A percentile compares a stretch with the other conserved stretches of the same genome.
Evolutionary conservation across 139 green algal species (phyloP).

Genomic region (Chlamydomonas asymmetrica): DNA sequence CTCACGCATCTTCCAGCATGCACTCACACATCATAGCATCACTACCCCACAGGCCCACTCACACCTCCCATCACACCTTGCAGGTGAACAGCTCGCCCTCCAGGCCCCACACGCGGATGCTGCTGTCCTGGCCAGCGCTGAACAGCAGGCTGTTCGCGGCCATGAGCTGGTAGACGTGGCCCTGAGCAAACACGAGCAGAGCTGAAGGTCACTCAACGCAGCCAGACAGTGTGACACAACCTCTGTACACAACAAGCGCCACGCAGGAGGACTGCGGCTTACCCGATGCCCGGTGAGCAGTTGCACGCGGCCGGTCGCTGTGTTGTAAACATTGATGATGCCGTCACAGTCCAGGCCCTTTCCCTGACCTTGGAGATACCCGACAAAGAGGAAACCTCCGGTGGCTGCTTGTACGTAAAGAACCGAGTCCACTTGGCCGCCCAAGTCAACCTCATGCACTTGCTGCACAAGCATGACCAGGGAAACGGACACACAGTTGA

Average conservation of each 20-base stretch:
- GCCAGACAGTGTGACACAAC: too few relatives aligned
- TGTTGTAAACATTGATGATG: constrained; percentile 37
- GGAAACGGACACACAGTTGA: too few relatives aligned
- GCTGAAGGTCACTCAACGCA: background rate
- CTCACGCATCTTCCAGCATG: too few relatives aligned
- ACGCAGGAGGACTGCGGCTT: background rate
- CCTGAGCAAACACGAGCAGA: background rate
- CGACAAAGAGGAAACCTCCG: constrained; percentile 31
- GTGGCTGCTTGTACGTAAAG: constrained; percentile 15
- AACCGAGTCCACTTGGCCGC: constrained; percentile 12
- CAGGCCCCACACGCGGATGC: constrained; percentile 32
- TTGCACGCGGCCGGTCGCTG: constrained; percentile 7
- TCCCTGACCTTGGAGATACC: too few relatives aligned
- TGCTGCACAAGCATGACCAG: too few relatives aligned
- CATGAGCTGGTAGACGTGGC: constrained; percentile 28
- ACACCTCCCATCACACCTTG: background rate
- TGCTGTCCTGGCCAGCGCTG: constrained; percentile 18
- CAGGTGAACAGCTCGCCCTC: constrained; percentile 24
- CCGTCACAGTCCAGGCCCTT: constrained; percentile 17
- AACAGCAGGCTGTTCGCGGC: constrained; percentile 27
- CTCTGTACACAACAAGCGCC: background rate
- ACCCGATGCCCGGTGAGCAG: constrained; percentile 24
- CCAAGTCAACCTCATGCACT: constrained; percentile 10
- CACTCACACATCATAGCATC: too few relatives aligned
- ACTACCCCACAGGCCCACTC: too few relatives aligned